phyloP scores from a whole-genome alignment of 495 filamentous ascomycete genomes.

The Lophiostoma macrostomum region DNA sequence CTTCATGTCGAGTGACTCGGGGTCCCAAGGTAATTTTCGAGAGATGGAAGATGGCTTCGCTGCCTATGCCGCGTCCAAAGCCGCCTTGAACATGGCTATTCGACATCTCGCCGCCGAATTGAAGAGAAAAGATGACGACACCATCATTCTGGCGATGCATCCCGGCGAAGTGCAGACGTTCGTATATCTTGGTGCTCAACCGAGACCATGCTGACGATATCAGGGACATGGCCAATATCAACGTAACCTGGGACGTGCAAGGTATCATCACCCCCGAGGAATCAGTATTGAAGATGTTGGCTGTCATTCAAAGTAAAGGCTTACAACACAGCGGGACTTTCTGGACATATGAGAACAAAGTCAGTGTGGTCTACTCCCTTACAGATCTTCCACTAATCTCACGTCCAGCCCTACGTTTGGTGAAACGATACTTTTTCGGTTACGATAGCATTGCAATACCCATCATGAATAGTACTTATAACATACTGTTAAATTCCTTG shows the following conservation, averaged over 20 bases:
- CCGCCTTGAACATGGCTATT: constrained; percentile 56
- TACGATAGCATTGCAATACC: neutral
- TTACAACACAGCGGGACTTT: constrained; percentile 52
- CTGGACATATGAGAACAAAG: constrained; percentile 55
- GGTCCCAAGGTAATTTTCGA: constrained; percentile 47
- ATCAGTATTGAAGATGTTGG: constrained; percentile 51
- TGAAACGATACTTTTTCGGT: constrained; percentile 1
- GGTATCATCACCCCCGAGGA: constrained; percentile 50
- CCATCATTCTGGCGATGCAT: constrained; percentile 54
- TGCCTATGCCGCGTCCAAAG: constrained; percentile 57
- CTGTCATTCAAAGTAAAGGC: constrained; percentile 50
- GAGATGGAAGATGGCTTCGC: constrained; percentile 58
- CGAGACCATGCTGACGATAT: no score
- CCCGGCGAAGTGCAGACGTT: constrained; percentile 56
- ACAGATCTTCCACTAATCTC: neutral
- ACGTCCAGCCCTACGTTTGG: constrained; percentile 14
- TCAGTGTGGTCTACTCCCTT: constrained; percentile 29
- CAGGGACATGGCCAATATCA: constrained; percentile 51
- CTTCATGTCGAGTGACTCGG: constrained; percentile 56
- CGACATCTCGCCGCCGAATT: constrained; percentile 57
- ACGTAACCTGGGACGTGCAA: constrained; percentile 49
- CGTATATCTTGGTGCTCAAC: constrained; percentile 29
- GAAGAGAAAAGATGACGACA: constrained; percentile 45
- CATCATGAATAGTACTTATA: neutral
- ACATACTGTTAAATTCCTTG: no score